Evolutionary conservation across 2,329 filamentous ascomycete genomes (phyloP), one percentile per base, ranked within the genome.

Genomic region (Alternaria ventricosa): DNA sequence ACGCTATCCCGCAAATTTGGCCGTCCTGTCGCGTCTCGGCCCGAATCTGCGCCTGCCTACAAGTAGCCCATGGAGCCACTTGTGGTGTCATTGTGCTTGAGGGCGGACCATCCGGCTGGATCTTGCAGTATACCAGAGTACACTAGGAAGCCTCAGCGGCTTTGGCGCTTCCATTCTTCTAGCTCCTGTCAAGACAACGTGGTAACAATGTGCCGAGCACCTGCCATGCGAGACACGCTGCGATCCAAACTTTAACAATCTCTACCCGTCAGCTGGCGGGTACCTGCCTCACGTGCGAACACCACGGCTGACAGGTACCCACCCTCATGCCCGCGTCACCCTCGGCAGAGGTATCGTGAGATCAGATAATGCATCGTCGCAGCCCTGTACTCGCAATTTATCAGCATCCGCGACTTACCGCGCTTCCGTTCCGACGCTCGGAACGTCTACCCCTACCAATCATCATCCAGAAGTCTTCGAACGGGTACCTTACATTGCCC

Each of bases 401-500:
- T 30, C 50, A 8, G 20, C 8, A 36, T 13, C 45, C 43, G 11
- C 60, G 22, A 54, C 22, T 54, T 50, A 20, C 43, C n/a, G 30
- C 18, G 6, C 25, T 30, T 30, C 33, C 50, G 33, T 47, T 43
- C 18, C 23, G 23, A 55, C 27, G 4, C 15, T 18, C 57, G 56
- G 56, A 22, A 60, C 33, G 25, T 22, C 12, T n/a, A 41, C 15
- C 56, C 50, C 56, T n/a, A 49, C 47, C 56, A 50, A 60, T 63
- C 47, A 46, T 5, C 47, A 22, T 30, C 11, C 20, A 41, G 15
- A 18, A 6, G 18, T 18, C 28, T 27, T n/a, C 41, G 11, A 44
- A 13, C 56, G 50, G 50, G 60, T 63, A 63, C 60, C 59, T 58
- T 53, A 47, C 60, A 63, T 44, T 33, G 47, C 25, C 33, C 46